Base-by-base conservation (phyloP, 495 filamentous ascomycete species). In the Bathelium albidoporum region DNA sequence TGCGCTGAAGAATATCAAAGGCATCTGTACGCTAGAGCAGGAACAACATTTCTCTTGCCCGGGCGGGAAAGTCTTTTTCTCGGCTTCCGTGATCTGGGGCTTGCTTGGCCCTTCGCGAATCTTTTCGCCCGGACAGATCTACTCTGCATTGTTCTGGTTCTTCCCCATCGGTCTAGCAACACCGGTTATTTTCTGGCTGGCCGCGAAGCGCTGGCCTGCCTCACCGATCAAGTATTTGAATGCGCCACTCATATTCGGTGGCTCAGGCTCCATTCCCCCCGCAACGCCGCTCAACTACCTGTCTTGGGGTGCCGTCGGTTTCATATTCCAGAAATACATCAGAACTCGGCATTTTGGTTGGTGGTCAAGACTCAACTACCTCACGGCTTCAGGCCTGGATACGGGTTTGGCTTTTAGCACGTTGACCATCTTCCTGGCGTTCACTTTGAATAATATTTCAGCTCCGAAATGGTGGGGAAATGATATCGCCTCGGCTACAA, bases 31-130 rank as follows among this genome's bases (percentile, higher is more conserved):
- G 0, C 80, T 85, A 0, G 72, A 86, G 59, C 89, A 89, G 44
- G 79, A 91, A 68, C 91, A 94, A 71, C 88, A 89, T n/a, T 95
- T 95, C 73, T 90, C 86, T 24, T 95, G 90, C 68, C 91, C 91
- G 16, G 86, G 93, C 58, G 91, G 89, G 1, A 84, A 88, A 18
- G 90, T 95, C 3, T 89, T 95, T 76, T 95, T 94, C 79, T 93
- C 93, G 73, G 89, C 90, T 10, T 88, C 84, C 63, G 89, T 95
- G 53, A 81, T 95, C 34, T 95, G 90, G 91, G 90, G 90, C 32
- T 87, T 93, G 22, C 87, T 94, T 32, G 90, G 90, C 0, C 89
- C 89, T 0, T 64, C 73, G 58, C 81, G 88, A 53, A 90, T 93
- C 79, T 94, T 94, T 66, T 90, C 89, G 0, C 79, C 80, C 4